phyloP scores from a whole-genome alignment of 2,329 filamentous ascomycete genomes.

The Cercospora zeae-maydis region DNA sequence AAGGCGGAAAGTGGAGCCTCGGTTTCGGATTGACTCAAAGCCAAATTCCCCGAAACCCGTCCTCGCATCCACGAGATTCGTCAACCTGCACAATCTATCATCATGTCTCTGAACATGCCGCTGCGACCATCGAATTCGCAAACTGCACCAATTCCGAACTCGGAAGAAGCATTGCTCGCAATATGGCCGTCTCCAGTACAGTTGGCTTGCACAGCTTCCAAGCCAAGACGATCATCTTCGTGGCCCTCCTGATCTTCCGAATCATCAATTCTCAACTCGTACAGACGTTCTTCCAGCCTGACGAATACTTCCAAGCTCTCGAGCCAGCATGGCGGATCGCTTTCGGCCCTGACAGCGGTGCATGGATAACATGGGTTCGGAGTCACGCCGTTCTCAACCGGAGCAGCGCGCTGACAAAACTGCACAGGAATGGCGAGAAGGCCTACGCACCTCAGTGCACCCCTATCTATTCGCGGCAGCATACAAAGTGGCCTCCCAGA shows the following conservation, averaged over 20 bases:
- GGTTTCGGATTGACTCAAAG: neutral
- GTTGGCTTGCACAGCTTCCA: neutral
- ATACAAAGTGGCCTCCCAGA: slow-evolving; percentile 61
- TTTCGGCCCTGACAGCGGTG: slow-evolving; percentile 71
- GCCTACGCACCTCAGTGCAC: slow-evolving; percentile 84
- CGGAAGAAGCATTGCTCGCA: neutral
- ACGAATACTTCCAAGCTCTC: slow-evolving; percentile 94
- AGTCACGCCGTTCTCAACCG: neutral
- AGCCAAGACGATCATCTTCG: slow-evolving; percentile 21
- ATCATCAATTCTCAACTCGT: slow-evolving; percentile 74
- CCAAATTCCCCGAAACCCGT: neutral
- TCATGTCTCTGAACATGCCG: neutral
- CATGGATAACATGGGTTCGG: slow-evolving; percentile 92
- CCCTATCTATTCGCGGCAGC: slow-evolving; percentile 77
- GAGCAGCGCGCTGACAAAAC: slow-evolving; percentile 9
- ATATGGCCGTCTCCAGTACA: neutral
- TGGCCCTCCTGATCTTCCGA: slow-evolving; percentile 61
- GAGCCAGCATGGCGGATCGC: slow-evolving; percentile 90
- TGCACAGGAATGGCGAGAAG: slow-evolving; percentile 81
- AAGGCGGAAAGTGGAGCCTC: neutral
- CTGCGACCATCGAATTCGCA: neutral
- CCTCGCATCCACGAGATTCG: neutral
- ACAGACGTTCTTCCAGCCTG: slow-evolving; percentile 92
- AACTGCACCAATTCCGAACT: neutral
- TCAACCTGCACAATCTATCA: neutral